phyloP scores from a whole-genome alignment of 331 rosid genomes.

The Saraca asoca region DNA sequence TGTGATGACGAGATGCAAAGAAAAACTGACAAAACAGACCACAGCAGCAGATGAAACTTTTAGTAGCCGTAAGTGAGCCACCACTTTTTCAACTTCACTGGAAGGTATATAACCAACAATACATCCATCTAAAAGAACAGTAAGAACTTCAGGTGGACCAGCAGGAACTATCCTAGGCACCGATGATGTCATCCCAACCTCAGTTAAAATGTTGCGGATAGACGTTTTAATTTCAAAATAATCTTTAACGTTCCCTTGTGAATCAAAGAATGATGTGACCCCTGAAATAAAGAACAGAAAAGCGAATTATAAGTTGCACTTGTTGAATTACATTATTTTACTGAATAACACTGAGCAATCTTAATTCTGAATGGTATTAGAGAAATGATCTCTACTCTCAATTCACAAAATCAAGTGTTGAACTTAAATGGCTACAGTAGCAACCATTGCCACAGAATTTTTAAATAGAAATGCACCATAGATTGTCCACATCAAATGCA shows the following conservation, averaged over 20 bases:
- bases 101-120: conserved; percentile 72
- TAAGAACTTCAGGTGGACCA: conserved; percentile 80
- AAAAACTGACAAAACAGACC: conserved; percentile 50
- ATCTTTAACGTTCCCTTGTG: conserved; percentile 68
- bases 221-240: conserved; percentile 54
- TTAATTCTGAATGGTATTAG: background rate
- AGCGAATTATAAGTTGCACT: background rate
- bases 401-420: background rate
- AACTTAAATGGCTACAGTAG: background rate
- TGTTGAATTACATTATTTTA: background rate
- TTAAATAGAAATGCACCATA: too few relatives aligned
- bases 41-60: conserved; percentile 63
- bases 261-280: conserved; percentile 77
- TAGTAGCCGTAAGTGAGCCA: conserved; percentile 64
- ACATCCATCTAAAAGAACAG: conserved; percentile 83
- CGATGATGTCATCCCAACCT: conserved; percentile 66
- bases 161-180: conserved; percentile 63
- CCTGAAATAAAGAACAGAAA: conserved; percentile 57
- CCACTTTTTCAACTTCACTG: conserved; percentile 76
- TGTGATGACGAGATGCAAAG: conserved; percentile 4
- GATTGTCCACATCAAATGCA: too few relatives aligned
- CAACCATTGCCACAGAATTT: background rate
- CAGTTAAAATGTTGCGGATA: conserved; percentile 54
- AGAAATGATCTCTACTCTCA: background rate
- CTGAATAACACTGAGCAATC: conserved; percentile 14